Evolutionary conservation across 2,329 filamentous ascomycete genomes (phyloP).

Genomic region (Ophiosphaerella korrae): DNA sequence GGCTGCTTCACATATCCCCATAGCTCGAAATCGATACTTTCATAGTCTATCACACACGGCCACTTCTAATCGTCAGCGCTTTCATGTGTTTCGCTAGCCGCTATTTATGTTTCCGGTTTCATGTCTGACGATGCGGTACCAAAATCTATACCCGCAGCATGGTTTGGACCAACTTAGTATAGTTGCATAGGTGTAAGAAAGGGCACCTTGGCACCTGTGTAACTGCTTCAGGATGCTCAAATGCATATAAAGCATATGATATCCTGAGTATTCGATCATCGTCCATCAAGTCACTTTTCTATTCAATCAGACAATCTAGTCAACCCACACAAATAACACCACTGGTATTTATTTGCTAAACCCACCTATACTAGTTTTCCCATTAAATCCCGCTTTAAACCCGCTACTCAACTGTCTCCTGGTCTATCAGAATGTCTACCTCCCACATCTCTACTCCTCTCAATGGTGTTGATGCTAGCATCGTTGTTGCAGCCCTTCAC

Average conservation of each 20-base stretch:
- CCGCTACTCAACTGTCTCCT: conserved; percentile 4
- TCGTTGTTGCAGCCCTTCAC: conserved; percentile 45
- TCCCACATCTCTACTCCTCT: conserved; percentile 46
- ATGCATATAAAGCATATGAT: no score
- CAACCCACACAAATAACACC: no score
- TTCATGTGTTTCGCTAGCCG: conserved; percentile 6
- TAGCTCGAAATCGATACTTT: neutral
- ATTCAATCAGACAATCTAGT: no score
- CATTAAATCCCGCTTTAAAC: conserved; percentile 10
- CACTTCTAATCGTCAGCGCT: neutral
- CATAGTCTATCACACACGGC: neutral
- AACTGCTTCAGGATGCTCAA: no score
- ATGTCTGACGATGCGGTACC: neutral
- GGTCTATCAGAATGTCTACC: conserved; percentile 38
- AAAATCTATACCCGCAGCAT: no score
- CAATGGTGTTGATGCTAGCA: conserved; percentile 23
- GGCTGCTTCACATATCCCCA: neutral
- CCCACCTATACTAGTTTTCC: neutral
- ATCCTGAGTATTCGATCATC: no score
- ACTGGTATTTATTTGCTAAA: neutral
- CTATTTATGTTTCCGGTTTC: conserved; percentile 5
- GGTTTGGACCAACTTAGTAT: neutral
- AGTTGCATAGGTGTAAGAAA: neutral
- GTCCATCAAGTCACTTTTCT: no score
- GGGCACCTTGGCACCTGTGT: neutral